Percentiles rank a stretch among this genome's conserved stretches.
phyloP scores from a whole-genome alignment of 345 rosid species.

The Aquilaria sinensis region DNA sequence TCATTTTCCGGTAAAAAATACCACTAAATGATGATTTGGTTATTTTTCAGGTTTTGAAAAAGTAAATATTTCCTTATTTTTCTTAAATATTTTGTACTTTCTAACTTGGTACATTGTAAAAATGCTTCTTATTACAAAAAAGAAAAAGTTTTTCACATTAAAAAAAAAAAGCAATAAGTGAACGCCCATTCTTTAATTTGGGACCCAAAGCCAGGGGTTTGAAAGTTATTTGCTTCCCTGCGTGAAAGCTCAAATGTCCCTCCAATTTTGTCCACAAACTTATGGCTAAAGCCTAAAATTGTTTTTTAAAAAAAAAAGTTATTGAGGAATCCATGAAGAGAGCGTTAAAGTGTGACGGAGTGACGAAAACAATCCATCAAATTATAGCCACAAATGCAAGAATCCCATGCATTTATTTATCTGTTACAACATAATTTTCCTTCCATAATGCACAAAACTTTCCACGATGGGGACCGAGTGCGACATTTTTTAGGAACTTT shows the following conservation, averaged over 20 bases:
- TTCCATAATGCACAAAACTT: neutral
- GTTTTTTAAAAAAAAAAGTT: too few species aligned
- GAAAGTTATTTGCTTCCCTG: neutral
- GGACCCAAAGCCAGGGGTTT: neutral
- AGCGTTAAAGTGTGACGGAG: neutral
- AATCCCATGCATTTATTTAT: conserved; percentile 3
- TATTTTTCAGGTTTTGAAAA: too few species aligned
- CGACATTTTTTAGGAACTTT: neutral
- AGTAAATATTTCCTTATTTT: too few species aligned
- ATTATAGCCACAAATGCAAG: conserved; percentile 7
- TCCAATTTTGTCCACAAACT: neutral
- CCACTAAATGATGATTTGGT: too few species aligned
- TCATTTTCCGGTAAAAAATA: too few species aligned
- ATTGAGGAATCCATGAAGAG: neutral
- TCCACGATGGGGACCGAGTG: conserved; percentile 2
- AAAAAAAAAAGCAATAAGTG: too few species aligned
- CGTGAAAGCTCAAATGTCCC: neutral
- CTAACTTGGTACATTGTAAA: too few species aligned
- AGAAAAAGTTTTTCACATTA: too few species aligned
- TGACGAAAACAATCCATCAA: neutral
- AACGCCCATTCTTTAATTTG: too few species aligned
- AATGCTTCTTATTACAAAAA: too few species aligned
- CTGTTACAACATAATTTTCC: neutral
- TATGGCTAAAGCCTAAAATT: neutral
- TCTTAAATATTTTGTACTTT: too few species aligned